A percentile compares a stretch with the other conserved stretches of the same genome.
Evolutionary conservation across 1,139 yeast genomes (phyloP).

Genomic region (Candida tetrigidarum): DNA sequence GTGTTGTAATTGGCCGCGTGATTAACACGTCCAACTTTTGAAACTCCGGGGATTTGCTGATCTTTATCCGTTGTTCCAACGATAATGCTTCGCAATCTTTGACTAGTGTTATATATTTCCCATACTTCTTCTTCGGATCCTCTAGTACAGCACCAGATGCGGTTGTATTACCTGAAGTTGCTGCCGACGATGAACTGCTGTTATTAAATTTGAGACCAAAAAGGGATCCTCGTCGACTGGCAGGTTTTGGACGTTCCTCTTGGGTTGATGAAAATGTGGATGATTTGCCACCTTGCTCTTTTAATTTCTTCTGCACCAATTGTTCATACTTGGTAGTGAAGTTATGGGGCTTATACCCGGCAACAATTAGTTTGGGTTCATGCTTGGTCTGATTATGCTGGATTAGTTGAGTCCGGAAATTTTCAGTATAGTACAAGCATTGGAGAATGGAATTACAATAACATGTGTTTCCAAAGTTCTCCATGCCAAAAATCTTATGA

Average conservation of each 20-base stretch:
- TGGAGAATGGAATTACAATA: conserved; percentile 93
- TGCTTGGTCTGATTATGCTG: conserved; percentile 37
- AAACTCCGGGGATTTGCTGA: conserved; percentile 36
- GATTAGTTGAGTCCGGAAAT: conserved; percentile 63
- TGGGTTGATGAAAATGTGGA: not conserved
- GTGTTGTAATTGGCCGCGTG: conserved; percentile 34
- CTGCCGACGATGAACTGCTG: not conserved
- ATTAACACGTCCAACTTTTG: conserved; percentile 39
- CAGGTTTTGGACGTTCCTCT: conserved; percentile 33
- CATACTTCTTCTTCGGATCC: conserved; percentile 22
- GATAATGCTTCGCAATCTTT: conserved; percentile 38
- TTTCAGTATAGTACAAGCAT: conserved; percentile 76
- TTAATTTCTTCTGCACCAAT: conserved; percentile 39
- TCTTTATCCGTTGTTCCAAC: conserved; percentile 38
- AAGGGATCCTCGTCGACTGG: conserved; percentile 39
- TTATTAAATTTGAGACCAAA: conserved; percentile 46
- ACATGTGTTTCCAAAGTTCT: conserved; percentile 94
- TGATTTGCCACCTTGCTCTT: conserved; percentile 33
- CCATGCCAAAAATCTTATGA: conserved; percentile 86
- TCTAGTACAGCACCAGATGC: conserved; percentile 18
- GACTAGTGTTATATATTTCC: conserved; percentile 34
- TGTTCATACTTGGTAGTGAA: conserved; percentile 52
- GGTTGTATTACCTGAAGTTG: conserved; percentile 9
- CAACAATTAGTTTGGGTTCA: conserved; percentile 40
- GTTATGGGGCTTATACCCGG: conserved; percentile 49